A percentile compares a stretch with the other conserved stretches of the same genome.
Evolutionary conservation across 768 basidiomycete species (phyloP).

Genomic region (Mycena rosella): DNA sequence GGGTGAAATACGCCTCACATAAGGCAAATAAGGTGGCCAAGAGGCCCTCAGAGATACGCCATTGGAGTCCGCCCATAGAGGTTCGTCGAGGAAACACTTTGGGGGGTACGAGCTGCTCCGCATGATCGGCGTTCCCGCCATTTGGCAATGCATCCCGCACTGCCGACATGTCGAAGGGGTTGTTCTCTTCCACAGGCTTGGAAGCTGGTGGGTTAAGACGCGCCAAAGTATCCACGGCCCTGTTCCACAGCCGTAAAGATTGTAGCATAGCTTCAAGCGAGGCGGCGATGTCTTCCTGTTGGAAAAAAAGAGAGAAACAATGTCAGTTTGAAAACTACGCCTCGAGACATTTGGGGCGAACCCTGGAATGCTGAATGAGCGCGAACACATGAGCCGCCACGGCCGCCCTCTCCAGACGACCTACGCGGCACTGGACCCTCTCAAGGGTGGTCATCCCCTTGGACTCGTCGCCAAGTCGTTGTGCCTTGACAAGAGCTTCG

Average conservation of each 20-base stretch:
- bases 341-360: constrained; percentile 42
- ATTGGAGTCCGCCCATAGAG: constrained; percentile 72
- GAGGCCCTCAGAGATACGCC: constrained; percentile 82
- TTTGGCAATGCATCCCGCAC: constrained; percentile 58
- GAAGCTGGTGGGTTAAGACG: constrained; percentile 63
- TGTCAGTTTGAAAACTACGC: constrained; percentile 15
- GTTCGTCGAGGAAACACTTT: constrained; percentile 47
- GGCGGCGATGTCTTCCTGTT: constrained; percentile 71
- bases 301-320: neutral
- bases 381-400: constrained; percentile 79
- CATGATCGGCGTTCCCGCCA: constrained; percentile 31
- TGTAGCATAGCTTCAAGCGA: constrained; percentile 73
- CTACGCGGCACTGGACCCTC: constrained; percentile 70
- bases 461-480: constrained; percentile 55
- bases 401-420: constrained; percentile 75
- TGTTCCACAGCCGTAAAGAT: constrained; percentile 83
- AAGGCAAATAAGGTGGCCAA: constrained; percentile 76
- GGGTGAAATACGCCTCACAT: constrained; percentile 69
- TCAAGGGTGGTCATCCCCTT: constrained; percentile 64
- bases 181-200: constrained; percentile 52
- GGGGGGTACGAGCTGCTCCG: constrained; percentile 39
- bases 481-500: constrained; percentile 68
- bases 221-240: constrained; percentile 76
- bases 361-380: constrained; percentile 76
- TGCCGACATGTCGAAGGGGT: constrained; percentile 70